Evolutionary conservation across 257 asterid genomes (phyloP).

Genomic region (Petrea volubilis): DNA sequence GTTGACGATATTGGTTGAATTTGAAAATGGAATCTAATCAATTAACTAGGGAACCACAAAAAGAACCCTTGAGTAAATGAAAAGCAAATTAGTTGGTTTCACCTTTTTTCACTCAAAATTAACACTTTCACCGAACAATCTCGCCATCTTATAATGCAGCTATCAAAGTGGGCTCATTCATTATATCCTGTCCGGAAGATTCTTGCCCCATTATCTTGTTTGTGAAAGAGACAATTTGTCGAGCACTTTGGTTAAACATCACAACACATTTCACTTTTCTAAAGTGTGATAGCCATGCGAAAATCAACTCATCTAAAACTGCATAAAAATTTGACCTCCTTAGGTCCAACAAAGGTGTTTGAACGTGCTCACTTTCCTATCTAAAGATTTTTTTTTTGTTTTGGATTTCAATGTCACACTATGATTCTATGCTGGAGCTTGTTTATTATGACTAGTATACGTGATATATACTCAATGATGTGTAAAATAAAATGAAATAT

Average conservation of each 20-base stretch:
- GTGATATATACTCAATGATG: too few relatives aligned
- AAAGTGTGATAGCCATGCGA: background rate
- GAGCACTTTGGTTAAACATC: constrained; percentile 41
- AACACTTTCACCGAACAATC: constrained; percentile 5
- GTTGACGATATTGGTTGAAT: background rate
- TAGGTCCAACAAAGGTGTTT: constrained; percentile 12
- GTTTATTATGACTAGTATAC: too few relatives aligned
- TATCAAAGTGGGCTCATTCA: constrained; percentile 34
- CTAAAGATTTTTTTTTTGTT: background rate
- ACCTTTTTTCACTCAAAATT: constrained; percentile 14
- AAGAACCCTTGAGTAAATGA: constrained; percentile 16
- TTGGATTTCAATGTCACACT: background rate
- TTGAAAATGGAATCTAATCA: constrained; percentile 2
- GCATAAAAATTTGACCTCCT: constrained; percentile 13
- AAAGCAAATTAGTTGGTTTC: constrained; percentile 18
- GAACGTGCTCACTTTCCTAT: background rate
- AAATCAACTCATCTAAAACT: background rate
- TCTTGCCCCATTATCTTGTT: constrained; percentile 44
- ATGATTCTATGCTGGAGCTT: background rate
- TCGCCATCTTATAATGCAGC: constrained; percentile 19
- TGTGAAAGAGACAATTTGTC: constrained; percentile 50
- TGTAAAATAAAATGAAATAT: too few relatives aligned
- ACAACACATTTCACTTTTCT: background rate
- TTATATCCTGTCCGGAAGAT: constrained; percentile 53
- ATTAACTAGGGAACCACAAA: background rate